phyloP scores from a whole-genome alignment of 176 grass and related monocot species.

The Musa schizocarpa region DNA sequence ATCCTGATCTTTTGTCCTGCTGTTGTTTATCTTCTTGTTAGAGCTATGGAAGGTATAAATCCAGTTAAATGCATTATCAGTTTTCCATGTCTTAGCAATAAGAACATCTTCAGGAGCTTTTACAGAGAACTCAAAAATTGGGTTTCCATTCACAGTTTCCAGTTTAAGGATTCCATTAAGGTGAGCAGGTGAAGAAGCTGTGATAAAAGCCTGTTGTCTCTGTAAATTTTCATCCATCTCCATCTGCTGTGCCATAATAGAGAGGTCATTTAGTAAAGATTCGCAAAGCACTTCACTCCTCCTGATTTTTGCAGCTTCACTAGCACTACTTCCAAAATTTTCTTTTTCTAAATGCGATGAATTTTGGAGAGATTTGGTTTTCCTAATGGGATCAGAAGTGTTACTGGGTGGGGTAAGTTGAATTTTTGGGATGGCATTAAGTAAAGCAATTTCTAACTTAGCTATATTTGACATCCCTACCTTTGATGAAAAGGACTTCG shows the following conservation, averaged over 20 bases:
- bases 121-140: slow-evolving; percentile 50
- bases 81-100: slow-evolving; percentile 66
- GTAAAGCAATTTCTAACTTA: slow-evolving; percentile 22
- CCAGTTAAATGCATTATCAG: slow-evolving; percentile 66
- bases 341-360: slow-evolving; percentile 36
- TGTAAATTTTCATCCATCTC: slow-evolving; percentile 19
- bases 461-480: slow-evolving; percentile 32
- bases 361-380: slow-evolving; percentile 61
- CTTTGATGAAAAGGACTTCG: slow-evolving; percentile 60
- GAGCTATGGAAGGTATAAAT: slow-evolving; percentile 84
- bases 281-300: slow-evolving; percentile 32
- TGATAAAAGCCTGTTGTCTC: slow-evolving; percentile 20
- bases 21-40: slow-evolving; percentile 47
- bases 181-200: slow-evolving; percentile 57
- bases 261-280: slow-evolving; percentile 59
- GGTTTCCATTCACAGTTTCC: slow-evolving; percentile 39
- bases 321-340: slow-evolving; percentile 16
- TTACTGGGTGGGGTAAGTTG: slow-evolving; percentile 58
- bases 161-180: slow-evolving; percentile 69
- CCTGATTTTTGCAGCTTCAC: slow-evolving; percentile 10
- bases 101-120: slow-evolving; percentile 53
- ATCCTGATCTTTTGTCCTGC: slow-evolving; percentile 40
- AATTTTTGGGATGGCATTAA: slow-evolving; percentile 23
- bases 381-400: slow-evolving; percentile 64
- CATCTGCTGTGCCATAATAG: slow-evolving; percentile 28